Percentiles rank a stretch among this genome's conserved stretches.
These are phyloP conservation scores for Stylonectria norvegica DNA, from an alignment of 2,329 filamentous ascomycete species.

Conservation along the genomic window DNA sequence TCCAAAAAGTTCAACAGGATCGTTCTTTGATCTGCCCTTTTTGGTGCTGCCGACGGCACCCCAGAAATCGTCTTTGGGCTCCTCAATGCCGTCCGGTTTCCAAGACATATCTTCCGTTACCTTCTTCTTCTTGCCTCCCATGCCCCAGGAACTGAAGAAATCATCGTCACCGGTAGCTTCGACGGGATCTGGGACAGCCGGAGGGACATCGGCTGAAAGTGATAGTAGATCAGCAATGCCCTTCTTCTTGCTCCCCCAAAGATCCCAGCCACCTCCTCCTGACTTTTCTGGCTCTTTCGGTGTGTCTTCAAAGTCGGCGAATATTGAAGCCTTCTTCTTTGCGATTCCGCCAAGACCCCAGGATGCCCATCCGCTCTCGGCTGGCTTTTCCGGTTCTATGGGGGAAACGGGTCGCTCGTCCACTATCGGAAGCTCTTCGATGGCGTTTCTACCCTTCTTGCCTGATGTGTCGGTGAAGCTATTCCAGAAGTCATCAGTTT, in stretches of 20 bases:
- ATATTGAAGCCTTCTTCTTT: slow-evolving; percentile 24
- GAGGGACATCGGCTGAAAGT: slow-evolving; percentile 31
- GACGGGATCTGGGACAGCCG: slow-evolving; percentile 28
- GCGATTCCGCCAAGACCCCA: slow-evolving; percentile 21
- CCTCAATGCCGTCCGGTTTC: slow-evolving; percentile 42
- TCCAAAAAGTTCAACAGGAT: slow-evolving; percentile 45
- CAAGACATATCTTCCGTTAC: slow-evolving; percentile 29
- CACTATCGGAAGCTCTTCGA: neutral
- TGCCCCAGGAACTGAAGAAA: slow-evolving; percentile 56
- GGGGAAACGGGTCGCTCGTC: slow-evolving; percentile 5
- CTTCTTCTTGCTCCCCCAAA: slow-evolving; percentile 43
- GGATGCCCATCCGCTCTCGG: slow-evolving; percentile 18
- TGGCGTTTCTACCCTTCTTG: slow-evolving; percentile 23
- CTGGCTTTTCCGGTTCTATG: slow-evolving; percentile 15
- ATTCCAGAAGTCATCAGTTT: slow-evolving; percentile 28
- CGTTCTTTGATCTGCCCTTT: slow-evolving; percentile 40
- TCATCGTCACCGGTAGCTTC: slow-evolving; percentile 43
- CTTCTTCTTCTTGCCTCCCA: slow-evolving; percentile 50
- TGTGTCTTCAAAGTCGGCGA: slow-evolving; percentile 11
- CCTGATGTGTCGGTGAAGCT: slow-evolving; percentile 11
- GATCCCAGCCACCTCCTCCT: slow-evolving; percentile 24
- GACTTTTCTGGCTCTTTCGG: slow-evolving; percentile 12
- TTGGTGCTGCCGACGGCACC: slow-evolving; percentile 20
- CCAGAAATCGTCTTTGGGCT: slow-evolving; percentile 42
- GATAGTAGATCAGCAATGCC: slow-evolving; percentile 35